Evolutionary conservation across 2,329 filamentous ascomycete species (phyloP), one percentile per base, ranked within the genome.

Genomic region (Fusarium illudens): DNA sequence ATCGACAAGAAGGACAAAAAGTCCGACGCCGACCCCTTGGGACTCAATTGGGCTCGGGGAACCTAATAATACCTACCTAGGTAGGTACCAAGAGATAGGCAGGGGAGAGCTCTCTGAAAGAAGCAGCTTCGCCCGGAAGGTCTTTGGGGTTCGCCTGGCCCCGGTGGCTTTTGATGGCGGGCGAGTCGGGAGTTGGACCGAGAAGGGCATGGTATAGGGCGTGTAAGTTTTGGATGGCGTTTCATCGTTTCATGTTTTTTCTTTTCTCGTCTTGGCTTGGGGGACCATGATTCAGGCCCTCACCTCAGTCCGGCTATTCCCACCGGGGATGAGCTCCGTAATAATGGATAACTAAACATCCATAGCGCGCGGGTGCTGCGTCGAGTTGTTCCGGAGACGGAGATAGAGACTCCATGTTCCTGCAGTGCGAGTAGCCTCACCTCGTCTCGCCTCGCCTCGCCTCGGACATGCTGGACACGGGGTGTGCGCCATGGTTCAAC

Each of bases 201-300:
- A 67, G 62, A 60, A 55, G 53, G 65, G 62, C 53, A 66, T 66
- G 65, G 49, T 39, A 30, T 19, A 36, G 48, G 42, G 57, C 65
- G 64, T 56, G 27, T 57, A 58, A 57, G 66, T 70, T 67, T 70
- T 49, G 66, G 44, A 54, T 58, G 54, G 62, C 33, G 63, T 70
- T 67, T 69, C 59, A 58, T 61, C 42, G 66, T 67, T 69, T 67
- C 66, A 64, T 27, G 29, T 44, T 57, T 36, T 29, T 36, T 53
- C 51, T n/a, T n/a, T n/a, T n/a, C n/a, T n/a, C n/a, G n/a, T n/a
- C n/a, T n/a, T n/a, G n/a, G n/a, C n/a, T 42, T 22, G 49, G 36
- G 25, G 29, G 44, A 33, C 32, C 25, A 48, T 50, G 29, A 50
- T 34, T 50, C 48, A 49, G 37, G 37, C 17, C 10, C 11, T 15